Evolutionary conservation across 306 rosid genomes (phyloP).

Genomic region (Mucuna pruriens): DNA sequence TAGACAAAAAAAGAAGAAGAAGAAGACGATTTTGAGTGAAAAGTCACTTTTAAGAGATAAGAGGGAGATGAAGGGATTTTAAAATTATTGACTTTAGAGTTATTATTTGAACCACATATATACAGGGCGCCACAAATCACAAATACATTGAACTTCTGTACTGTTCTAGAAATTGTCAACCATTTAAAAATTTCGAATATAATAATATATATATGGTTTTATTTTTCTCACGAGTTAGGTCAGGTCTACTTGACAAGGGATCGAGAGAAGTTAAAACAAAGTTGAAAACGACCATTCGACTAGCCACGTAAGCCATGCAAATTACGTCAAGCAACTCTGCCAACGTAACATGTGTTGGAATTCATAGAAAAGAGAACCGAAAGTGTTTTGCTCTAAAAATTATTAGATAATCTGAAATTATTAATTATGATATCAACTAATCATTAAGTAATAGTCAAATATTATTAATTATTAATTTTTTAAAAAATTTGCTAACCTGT

Average conservation of each 20-base stretch:
- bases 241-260: constrained; percentile 45
- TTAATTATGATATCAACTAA: no score
- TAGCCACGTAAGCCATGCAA: constrained; percentile 32
- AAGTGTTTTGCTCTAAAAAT: no score
- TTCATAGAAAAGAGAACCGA: constrained; percentile 1
- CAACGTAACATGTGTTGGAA: background rate
- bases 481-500: no score
- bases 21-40: constrained; percentile 16
- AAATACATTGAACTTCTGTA: constrained; percentile 17
- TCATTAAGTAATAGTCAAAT: no score
- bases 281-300: constrained; percentile 50
- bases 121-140: background rate
- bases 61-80: constrained; percentile 21
- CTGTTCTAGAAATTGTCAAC: constrained; percentile 45
- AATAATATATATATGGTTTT: background rate
- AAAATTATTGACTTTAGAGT: constrained; percentile 39
- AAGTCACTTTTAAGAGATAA: background rate
- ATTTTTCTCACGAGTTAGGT: constrained; percentile 58
- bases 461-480: no score
- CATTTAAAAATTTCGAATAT: background rate
- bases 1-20: background rate
- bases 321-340: constrained; percentile 43
- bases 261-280: constrained; percentile 41
- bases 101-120: background rate
- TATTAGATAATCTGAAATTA: no score